Base-by-base conservation (phyloP, 257 asterid genomes). In the Lantana camara region DNA sequence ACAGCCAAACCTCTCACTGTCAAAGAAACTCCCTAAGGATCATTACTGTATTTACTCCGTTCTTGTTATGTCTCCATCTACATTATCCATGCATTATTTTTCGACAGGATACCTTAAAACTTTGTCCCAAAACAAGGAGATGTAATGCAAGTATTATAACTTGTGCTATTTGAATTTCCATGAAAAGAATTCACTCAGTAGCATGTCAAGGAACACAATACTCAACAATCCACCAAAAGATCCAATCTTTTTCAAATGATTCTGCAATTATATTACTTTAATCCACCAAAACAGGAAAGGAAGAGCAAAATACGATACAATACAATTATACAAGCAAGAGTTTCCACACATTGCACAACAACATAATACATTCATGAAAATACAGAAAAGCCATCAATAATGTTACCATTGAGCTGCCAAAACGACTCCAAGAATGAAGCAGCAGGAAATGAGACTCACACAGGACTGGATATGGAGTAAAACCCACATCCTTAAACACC, bases 401-500 rank as follows among this genome's bases (percentile, higher is more conserved):
- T 11, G 16, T 41, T 41, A 41, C 46, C 16, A 41, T 41, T 4
- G 46, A 11, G 16, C 40, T 35, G 40, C 40, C 4, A 2, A 2
- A 2, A 35, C 40, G 4, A 11, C 14, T 38, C 11, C 45, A 6
- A 0, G 17, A 41, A 0, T 41, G 47, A 0, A n/a, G 50, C 50
- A 15, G 20, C 41, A 53, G 42, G 29, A 20, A 35, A 34, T 22
- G 47, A 57, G 17, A 59, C 65, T 41, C 52, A 17, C 3, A 22
- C 65, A 59, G 65, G 65, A 59, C 65, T 59, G 65, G 53, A 59
- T 59, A 59, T 59, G 65, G 53, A 59, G 65, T 2, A 41, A 59
- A 59, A 41, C 35, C 53, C 23, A 40, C 14, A 21, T n/a, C 52
- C 24, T 52, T 23, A 37, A 12, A 38, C 14, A 19, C 2, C 50